Evolutionary conservation across 176 grass and related monocot species (phyloP).

Genomic region (Triticum aestivum): IWGSC_CS_RefSeq_v2.1 NC_057812.1:220617242-220617741

Average conservation of each 20-base stretch:
- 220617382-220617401: slow-evolving; percentile 85
- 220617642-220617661: slow-evolving; percentile 87
- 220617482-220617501: slow-evolving; percentile 77
- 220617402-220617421: slow-evolving; percentile 63
- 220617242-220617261: slow-evolving; percentile 89
- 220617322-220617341: slow-evolving; percentile 82
- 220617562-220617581: slow-evolving; percentile 82
- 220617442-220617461: slow-evolving; percentile 74
- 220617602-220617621: slow-evolving; percentile 55
- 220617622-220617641: slow-evolving; percentile 53
- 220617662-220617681: slow-evolving; percentile 75
- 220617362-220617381: slow-evolving; percentile 75
- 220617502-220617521: slow-evolving; percentile 87
- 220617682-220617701: slow-evolving; percentile 92
- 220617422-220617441: slow-evolving; percentile 75
- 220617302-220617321: slow-evolving; percentile 95
- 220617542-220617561: slow-evolving; percentile 78
- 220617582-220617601: slow-evolving; percentile 73
- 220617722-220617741: slow-evolving; percentile 78
- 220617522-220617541: slow-evolving; percentile 80
- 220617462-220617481: slow-evolving; percentile 72
- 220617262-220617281: slow-evolving; percentile 94
- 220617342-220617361: slow-evolving; percentile 81
- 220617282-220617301: slow-evolving; percentile 99
- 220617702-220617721: slow-evolving; percentile 69